A percentile compares a stretch with the other conserved stretches of the same genome.
Evolutionary conservation across 1,284 basidiomycete species (phyloP).

Genomic region (Mycocalia duriaeana): DNA sequence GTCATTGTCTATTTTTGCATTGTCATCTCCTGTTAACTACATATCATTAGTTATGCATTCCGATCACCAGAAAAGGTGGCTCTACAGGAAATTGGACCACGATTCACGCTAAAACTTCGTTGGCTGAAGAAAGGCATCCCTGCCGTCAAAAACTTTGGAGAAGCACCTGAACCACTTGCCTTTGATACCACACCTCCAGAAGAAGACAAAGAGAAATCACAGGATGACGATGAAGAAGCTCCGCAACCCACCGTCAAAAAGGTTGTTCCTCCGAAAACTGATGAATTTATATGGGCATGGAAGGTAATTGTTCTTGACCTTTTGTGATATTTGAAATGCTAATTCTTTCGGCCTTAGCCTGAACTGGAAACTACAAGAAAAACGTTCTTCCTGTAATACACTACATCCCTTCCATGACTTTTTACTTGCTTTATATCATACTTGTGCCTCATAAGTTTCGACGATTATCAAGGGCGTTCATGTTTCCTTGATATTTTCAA

Average conservation of each 20-base stretch:
- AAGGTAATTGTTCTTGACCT: conserved; percentile 53
- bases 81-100: conserved; percentile 95
- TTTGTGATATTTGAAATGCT: conserved; percentile 4
- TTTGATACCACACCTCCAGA: conserved; percentile 49
- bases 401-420: not conserved
- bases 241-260: conserved; percentile 19
- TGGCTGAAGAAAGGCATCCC: conserved; percentile 89
- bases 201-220: conserved; percentile 28
- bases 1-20: conserved; percentile 1
- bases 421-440: not conserved
- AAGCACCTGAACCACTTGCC: conserved; percentile 50
- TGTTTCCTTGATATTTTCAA: no score
- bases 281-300: conserved; percentile 78
- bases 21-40: not conserved
- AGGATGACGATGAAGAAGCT: no score
- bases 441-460: no score
- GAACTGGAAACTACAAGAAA: conserved; percentile 72
- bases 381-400: conserved; percentile 77
- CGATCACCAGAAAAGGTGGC: conserved; percentile 87
- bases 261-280: conserved; percentile 51
- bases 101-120: conserved; percentile 92
- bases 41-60: conserved; percentile 93
- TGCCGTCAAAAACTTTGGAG: conserved; percentile 64
- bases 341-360: conserved; percentile 51
- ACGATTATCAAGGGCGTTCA: no score